Percentiles rank a stretch among this genome's conserved stretches.
Evolutionary conservation across 345 rosid genomes (phyloP).

Genomic region (Ceriops zippeliana): DNA sequence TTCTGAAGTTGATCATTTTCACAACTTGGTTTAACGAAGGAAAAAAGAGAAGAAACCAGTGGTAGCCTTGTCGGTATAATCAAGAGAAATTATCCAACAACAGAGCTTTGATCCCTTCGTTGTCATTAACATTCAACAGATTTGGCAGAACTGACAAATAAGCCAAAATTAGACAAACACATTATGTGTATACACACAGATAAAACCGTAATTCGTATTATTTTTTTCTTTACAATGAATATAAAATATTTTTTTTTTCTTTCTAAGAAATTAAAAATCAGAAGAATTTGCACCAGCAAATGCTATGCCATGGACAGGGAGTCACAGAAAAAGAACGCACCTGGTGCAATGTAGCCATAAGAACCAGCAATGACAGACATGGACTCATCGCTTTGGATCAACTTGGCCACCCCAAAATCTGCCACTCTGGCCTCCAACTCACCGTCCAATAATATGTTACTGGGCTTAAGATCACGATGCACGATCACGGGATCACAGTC

Average conservation of each 20-base stretch:
- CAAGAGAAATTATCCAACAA: not conserved
- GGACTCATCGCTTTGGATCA: constrained; percentile 82
- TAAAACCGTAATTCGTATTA: too few relatives aligned
- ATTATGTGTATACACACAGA: too few relatives aligned
- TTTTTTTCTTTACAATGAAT: too few relatives aligned
- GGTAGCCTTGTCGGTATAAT: too few relatives aligned
- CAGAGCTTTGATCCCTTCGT: not conserved
- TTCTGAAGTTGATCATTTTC: not conserved
- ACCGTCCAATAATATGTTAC: constrained; percentile 76
- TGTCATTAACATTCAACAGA: too few relatives aligned
- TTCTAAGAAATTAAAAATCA: not conserved
- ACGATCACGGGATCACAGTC: constrained; percentile 97
- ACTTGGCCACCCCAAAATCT: constrained; percentile 93
- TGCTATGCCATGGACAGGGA: not conserved
- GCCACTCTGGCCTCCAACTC: constrained; percentile 99
- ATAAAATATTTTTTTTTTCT: too few relatives aligned
- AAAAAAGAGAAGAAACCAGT: not conserved
- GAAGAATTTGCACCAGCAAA: not conserved
- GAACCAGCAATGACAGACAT: constrained; percentile 99
- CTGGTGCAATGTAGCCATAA: constrained; percentile 98
- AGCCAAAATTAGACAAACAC: too few relatives aligned
- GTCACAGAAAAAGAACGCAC: constrained; percentile 28
- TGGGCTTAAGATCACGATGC: constrained; percentile 93
- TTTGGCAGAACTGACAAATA: too few relatives aligned
- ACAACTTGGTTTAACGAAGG: not conserved